Evolutionary conservation across 345 rosid species (phyloP).

Genomic region (Balakata baccata): DNA sequence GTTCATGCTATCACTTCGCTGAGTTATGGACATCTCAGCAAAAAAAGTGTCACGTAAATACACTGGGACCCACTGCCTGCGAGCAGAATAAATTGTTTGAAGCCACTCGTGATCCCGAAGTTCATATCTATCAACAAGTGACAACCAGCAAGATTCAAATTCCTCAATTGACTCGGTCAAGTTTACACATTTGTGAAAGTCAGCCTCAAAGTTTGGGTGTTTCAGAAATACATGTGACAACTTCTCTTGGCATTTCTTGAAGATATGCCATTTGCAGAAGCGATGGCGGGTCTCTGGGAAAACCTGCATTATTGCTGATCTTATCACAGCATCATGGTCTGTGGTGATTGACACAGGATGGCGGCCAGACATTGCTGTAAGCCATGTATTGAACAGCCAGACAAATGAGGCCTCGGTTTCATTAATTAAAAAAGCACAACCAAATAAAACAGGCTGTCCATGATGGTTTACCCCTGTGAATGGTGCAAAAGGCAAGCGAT

Average conservation of each 20-base stretch:
- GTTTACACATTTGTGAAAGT: slow-evolving; percentile 49
- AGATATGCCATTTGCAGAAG: slow-evolving; percentile 58
- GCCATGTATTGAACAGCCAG: slow-evolving; percentile 65
- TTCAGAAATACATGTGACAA: slow-evolving; percentile 41
- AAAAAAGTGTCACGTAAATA: slow-evolving; percentile 58
- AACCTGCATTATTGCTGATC: slow-evolving; percentile 51
- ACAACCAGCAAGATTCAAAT: slow-evolving; percentile 50
- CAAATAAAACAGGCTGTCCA: slow-evolving; percentile 59
- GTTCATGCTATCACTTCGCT: slow-evolving; percentile 53
- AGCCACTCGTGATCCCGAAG: slow-evolving; percentile 63
- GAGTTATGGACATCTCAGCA: slow-evolving; percentile 56
- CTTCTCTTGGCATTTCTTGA: slow-evolving; percentile 51
- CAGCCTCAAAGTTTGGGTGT: slow-evolving; percentile 49
- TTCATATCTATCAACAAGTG: slow-evolving; percentile 45
- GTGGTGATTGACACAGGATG: slow-evolving; percentile 61
- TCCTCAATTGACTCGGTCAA: slow-evolving; percentile 50
- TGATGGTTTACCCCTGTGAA: slow-evolving; percentile 65
- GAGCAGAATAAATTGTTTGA: slow-evolving; percentile 45
- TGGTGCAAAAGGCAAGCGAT: slow-evolving; percentile 52
- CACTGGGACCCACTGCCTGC: slow-evolving; percentile 64
- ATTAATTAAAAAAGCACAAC: slow-evolving; percentile 54
- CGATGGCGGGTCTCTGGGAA: slow-evolving; percentile 57
- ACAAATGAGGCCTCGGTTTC: slow-evolving; percentile 56
- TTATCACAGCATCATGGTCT: slow-evolving; percentile 50
- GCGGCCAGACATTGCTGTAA: slow-evolving; percentile 46